Base-by-base conservation (phyloP, 768 basidiomycete genomes). In the Scleroderma citrinum region DNA sequence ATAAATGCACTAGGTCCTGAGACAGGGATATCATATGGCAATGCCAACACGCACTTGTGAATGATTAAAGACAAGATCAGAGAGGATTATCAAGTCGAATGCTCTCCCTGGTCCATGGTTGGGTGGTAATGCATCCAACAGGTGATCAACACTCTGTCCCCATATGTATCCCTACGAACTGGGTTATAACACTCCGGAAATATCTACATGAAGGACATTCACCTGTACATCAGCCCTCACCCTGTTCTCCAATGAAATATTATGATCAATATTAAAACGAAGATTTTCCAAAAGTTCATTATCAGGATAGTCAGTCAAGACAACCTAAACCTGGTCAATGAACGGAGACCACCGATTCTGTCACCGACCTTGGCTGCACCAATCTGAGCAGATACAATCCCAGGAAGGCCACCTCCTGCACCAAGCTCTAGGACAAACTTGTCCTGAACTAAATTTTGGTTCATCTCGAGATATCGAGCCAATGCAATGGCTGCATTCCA, bases 301-400 rank as follows among this genome's bases (percentile, higher is more conserved):
- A 53, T 97, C 95, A 0, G 95, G 95, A 63, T 97, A 98, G 66
- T 99, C 96, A 0, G 96, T 96, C 41, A 93, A 67, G 3, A 96
- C 78, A 2, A 85, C 82, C 88, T 91, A 56, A 20, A 13, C 13
- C 39, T 14, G 13, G 39, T 13, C 21, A 16, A 21, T 40, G 8
- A 7, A 21, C 23, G 20, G 19, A 20, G 14, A 40, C 11, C 19
- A 4, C 17, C 29, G 14, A 19, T 34, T 32, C 31, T 21, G 43
- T 43, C 31, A 35, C 56, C 2, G 17, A 89, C 92, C 60, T 77
- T 78, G 35, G 64, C 59, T 0, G 92, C 92, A 0, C 84, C 86
- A 50, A 82, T 83, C 35, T 83, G 77, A 0, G 76, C 80, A 0
- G 84, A 72, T 2, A 94, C 78, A 7, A 99, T 73, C 3, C 87